Evolutionary conservation across 768 basidiomycete species (phyloP), one percentile per base, ranked within the genome.

Genomic region (Panellus pusillus): DNA sequence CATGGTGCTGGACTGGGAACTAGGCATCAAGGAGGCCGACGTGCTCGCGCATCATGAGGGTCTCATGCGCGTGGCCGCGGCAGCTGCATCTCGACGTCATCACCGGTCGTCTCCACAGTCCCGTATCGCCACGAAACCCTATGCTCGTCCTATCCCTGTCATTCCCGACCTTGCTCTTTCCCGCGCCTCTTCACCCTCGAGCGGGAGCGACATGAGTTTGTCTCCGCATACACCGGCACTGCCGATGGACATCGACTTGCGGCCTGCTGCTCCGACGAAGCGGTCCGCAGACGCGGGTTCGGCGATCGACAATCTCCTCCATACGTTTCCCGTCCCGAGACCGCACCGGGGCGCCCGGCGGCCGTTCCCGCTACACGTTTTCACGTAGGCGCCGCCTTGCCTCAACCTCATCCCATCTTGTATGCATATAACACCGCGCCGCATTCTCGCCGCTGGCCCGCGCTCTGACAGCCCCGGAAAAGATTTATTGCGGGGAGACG

Each of bases 1-100:
- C 14, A 50, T 44, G 13, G 51, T 57, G 36, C 47, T 57, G 3
- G 56, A 48, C 17, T 57, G 56, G 56, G 47, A 57, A 42, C 46
- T 57, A 1, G 47, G 47, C 24, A 46, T 57, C 2, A 1, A 18
- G 4, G 50, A 57, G 38, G 37, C 41, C n/a, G 50, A 57, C 1
- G 0, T 52, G 18, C 6, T 49, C 3, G 50, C 51, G 41, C 50
- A 52, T n/a, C 50, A 52, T 15, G 45, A 51, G 37, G 55, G 40
- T 1, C 32, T 56, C 6, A 4, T 47, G 9, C 17, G 39, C 1
- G 42, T 7, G 2, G 11, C 32, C 14, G 11, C 13, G 11, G 32
- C 46, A 14, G 24, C 18, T 17, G 19, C 17, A 28, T 29, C 14
- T 12, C 29, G 32, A 20, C 14, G 12, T 13, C 39, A 3, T 15